phyloP scores from a whole-genome alignment of 768 basidiomycete species.

The Amanita jacksonii region DNA sequence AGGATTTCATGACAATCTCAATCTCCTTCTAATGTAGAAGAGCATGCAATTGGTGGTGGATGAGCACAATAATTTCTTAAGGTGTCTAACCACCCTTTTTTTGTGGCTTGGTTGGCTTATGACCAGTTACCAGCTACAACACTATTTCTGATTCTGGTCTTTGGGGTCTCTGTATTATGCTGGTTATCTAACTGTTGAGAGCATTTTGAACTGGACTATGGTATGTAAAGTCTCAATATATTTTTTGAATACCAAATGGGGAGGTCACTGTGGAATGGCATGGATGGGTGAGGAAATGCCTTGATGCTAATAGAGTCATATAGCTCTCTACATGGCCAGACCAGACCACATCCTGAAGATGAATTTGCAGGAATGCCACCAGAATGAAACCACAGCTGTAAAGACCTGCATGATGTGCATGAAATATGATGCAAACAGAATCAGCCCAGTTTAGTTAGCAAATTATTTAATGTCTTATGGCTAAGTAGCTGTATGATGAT shows the following conservation, averaged over 20 bases:
- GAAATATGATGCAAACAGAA: too few relatives aligned
- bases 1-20: slow-evolving; percentile 8
- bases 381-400: too few relatives aligned
- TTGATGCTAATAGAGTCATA: background rate
- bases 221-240: slow-evolving; percentile 11
- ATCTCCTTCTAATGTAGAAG: slow-evolving; percentile 9
- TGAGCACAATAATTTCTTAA: slow-evolving; percentile 9
- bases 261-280: slow-evolving; percentile 10
- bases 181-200: slow-evolving; percentile 8
- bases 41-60: slow-evolving; percentile 8
- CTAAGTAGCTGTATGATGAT: too few relatives aligned
- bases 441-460: too few relatives aligned
- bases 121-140: slow-evolving; percentile 8
- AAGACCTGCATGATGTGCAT: too few relatives aligned
- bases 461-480: too few relatives aligned
- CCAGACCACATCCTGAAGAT: too few relatives aligned
- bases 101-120: slow-evolving; percentile 10
- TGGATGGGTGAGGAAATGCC: slow-evolving; percentile 5
- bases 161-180: slow-evolving; percentile 11
- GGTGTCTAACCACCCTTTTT: slow-evolving; percentile 6
- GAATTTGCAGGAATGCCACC: too few relatives aligned
- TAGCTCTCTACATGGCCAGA: slow-evolving; percentile 1
- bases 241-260: slow-evolving; percentile 10
- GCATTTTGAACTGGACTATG: slow-evolving; percentile 3
- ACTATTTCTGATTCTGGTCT: slow-evolving; percentile 9